Evolutionary conservation across 139 green algal genomes (phyloP).

Genomic region (Chlorella sorokiniana): DNA sequence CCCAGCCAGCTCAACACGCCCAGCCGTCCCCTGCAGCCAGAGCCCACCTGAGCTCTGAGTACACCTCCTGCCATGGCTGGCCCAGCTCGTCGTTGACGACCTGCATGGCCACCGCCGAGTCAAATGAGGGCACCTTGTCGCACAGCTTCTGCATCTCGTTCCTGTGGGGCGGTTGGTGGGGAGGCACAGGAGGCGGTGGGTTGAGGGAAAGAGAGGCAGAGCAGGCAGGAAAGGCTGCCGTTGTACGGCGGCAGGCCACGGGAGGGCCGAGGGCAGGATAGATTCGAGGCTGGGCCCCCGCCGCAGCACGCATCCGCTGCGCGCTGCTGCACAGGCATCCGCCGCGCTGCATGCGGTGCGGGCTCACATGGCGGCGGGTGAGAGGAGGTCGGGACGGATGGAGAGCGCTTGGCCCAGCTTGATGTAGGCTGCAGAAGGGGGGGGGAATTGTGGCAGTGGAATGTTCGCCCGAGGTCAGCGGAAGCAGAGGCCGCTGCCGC

Average conservation of each 20-base stretch:
- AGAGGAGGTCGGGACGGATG: constrained; percentile 97
- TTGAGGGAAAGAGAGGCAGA: too few relatives aligned
- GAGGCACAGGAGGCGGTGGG: background rate
- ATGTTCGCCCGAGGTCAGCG: too few relatives aligned
- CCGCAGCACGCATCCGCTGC: background rate
- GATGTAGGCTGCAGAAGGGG: constrained; percentile 85
- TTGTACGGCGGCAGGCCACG: too few relatives aligned
- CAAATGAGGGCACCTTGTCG: constrained; percentile 96
- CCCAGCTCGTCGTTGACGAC: constrained; percentile 86
- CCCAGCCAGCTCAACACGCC: background rate
- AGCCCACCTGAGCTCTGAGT: constrained; percentile 73
- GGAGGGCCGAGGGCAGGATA: too few relatives aligned
- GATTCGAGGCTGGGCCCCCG: too few relatives aligned
- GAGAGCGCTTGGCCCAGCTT: constrained; percentile 96
- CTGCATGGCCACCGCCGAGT: constrained; percentile 76
- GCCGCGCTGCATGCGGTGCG: background rate
- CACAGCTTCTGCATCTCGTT: constrained; percentile 98
- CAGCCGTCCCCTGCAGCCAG: too few relatives aligned
- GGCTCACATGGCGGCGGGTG: constrained; percentile 88
- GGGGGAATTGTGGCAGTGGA: background rate
- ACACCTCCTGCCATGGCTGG: constrained; percentile 83
- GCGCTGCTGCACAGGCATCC: background rate
- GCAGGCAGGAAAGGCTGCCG: too few relatives aligned
- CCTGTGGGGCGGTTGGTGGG: background rate
- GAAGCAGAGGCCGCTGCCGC: too few relatives aligned